Conservation (phyloP, 768 basidiomycete species). For the Naganishia vaughanmartiniae region DNA sequence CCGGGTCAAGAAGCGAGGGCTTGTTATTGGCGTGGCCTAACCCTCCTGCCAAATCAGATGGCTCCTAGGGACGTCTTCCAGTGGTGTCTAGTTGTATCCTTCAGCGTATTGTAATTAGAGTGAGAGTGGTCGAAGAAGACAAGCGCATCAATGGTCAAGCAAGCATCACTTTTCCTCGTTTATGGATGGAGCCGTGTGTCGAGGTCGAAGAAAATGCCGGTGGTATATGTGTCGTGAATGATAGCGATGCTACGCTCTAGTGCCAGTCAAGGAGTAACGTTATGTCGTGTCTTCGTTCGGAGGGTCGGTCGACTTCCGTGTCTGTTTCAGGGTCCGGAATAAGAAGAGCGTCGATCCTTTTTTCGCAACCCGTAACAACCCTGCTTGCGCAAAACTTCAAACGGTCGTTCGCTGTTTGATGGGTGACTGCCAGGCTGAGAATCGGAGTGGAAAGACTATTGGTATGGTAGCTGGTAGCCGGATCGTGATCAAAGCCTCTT, state of each 20-base stretch:
- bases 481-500: not conserved
- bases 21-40: not conserved
- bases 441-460: not conserved
- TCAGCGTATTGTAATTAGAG: not conserved
- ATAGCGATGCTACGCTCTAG: not conserved
- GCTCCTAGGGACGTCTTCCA: not conserved
- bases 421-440: not conserved
- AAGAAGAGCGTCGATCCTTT: constrained; percentile 22
- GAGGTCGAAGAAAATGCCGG: not conserved
- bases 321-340: constrained; percentile 17
- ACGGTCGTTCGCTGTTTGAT: not conserved
- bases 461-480: not conserved
- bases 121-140: not conserved
- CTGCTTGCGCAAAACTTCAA: not conserved
- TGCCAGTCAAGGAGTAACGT: constrained; percentile 1
- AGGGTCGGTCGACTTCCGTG: not conserved
- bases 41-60: too few relatives aligned
- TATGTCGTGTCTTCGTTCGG: not conserved
- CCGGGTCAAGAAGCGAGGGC: not conserved
- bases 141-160: not conserved
- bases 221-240: not conserved
- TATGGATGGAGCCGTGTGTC: not conserved
- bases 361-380: too few relatives aligned
- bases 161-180: not conserved
- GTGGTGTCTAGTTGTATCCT: not conserved